Evolutionary conservation across 331 rosid genomes (phyloP).

Genomic region (Pyrus hybrid): DNA sequence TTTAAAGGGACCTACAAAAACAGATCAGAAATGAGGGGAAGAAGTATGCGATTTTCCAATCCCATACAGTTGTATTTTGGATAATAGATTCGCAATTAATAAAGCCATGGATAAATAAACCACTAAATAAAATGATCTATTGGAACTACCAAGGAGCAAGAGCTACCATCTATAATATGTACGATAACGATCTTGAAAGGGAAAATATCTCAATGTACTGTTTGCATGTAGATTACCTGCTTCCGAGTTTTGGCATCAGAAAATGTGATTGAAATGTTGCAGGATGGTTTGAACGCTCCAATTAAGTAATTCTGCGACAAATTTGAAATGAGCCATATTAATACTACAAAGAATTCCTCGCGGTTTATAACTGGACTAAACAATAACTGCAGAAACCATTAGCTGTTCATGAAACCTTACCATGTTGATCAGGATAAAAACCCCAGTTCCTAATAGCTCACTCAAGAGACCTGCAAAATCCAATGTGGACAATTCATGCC

Average conservation of each 20-base stretch:
- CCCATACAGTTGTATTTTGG: not conserved
- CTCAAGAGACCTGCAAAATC: constrained; percentile 21
- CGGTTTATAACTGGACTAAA: not conserved
- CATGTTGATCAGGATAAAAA: constrained; percentile 15
- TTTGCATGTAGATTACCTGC: constrained; percentile 43
- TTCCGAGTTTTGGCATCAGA: constrained; percentile 76
- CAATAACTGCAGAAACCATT: not conserved
- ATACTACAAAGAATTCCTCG: not conserved
- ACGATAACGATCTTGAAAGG: not conserved
- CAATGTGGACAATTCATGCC: not conserved
- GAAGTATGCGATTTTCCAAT: not conserved
- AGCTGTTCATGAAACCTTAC: constrained; percentile 13
- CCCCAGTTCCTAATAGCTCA: not conserved
- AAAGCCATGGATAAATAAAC: not conserved
- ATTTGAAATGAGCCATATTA: not conserved
- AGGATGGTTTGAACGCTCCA: constrained; percentile 96
- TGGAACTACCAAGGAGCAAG: not conserved
- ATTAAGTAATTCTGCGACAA: constrained; percentile 58
- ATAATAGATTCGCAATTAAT: not conserved
- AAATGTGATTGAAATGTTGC: constrained; percentile 62
- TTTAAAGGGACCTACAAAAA: constrained; percentile 53
- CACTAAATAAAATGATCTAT: not conserved
- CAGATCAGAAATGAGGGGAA: not conserved
- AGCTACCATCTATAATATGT: not conserved
- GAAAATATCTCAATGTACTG: not conserved